Conservation (phyloP, 1,284 basidiomycete genomes). For the Leucoagaricus sp. region DNA sequence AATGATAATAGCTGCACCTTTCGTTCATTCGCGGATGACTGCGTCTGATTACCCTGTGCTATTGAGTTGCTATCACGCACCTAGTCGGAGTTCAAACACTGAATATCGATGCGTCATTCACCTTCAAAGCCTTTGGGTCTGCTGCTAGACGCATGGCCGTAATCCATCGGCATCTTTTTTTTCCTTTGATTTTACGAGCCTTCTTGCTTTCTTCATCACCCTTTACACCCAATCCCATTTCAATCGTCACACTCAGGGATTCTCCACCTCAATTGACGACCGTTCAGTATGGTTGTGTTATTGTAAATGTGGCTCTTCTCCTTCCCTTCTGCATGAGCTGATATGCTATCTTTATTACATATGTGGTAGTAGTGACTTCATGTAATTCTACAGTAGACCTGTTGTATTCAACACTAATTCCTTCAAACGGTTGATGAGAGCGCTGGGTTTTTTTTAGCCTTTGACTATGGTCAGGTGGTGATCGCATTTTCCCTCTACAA, state of each 20-base stretch:
- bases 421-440: too few species aligned
- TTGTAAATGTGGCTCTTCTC: not conserved
- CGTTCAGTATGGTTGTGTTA: too few species aligned
- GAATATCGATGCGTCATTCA: not conserved
- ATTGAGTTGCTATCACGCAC: not conserved
- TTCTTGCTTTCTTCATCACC: not conserved
- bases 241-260: too few species aligned
- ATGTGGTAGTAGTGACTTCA: not conserved
- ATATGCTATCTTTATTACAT: constrained; percentile 10
- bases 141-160: not conserved
- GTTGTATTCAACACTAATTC: not conserved
- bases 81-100: not conserved
- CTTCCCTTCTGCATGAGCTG: not conserved
- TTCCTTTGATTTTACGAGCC: not conserved
- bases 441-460: not conserved
- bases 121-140: not conserved
- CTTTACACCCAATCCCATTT: not conserved
- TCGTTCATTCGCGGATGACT: too few species aligned
- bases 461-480: not conserved
- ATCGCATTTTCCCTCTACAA: not conserved
- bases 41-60: not conserved
- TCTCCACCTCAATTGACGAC: too few species aligned
- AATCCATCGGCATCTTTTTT: not conserved
- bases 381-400: constrained; percentile 6
- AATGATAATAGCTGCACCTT: too few species aligned